A percentile compares a stretch with the other conserved stretches of the same genome.
phyloP scores from a whole-genome alignment of 805 yeast genomes.

The Priceomyces medius region DNA sequence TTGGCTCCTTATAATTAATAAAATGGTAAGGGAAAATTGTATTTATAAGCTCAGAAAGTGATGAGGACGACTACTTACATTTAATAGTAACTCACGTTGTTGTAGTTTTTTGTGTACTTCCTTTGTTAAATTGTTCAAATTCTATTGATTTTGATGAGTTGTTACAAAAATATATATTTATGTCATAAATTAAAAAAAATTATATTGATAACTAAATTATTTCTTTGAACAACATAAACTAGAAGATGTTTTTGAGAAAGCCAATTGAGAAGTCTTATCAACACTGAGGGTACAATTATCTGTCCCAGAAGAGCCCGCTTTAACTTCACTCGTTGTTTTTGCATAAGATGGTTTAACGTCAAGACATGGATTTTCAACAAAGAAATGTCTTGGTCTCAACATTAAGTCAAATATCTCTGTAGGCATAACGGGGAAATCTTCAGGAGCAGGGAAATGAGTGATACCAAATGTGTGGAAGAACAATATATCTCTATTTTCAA shows the following conservation, averaged over 20 bases:
- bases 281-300: slow-evolving; percentile 36
- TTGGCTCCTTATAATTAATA: no score
- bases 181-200: neutral
- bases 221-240: slow-evolving; percentile 9
- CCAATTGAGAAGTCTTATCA: slow-evolving; percentile 41
- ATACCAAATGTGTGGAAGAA: slow-evolving; percentile 82
- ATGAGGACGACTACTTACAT: no score
- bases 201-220: no score
- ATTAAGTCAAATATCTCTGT: slow-evolving; percentile 75
- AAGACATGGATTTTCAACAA: slow-evolving; percentile 72
- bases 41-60: no score
- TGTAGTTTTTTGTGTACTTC: no score
- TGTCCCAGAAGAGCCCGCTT: slow-evolving; percentile 29
- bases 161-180: neutral
- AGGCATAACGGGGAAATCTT: slow-evolving; percentile 89
- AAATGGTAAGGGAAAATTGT: no score
- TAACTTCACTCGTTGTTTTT: slow-evolving; percentile 41
- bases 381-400: slow-evolving; percentile 78
- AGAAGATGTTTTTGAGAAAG: slow-evolving; percentile 28
- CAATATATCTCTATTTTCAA: slow-evolving; percentile 69
- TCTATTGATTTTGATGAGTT: neutral
- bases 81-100: no score
- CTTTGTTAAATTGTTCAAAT: no score
- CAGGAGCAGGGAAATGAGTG: slow-evolving; percentile 86
- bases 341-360: slow-evolving; percentile 67